Evolutionary conservation across 148 eudicot genomes (phyloP).

Genomic region (Bassia scoparia): DNA sequence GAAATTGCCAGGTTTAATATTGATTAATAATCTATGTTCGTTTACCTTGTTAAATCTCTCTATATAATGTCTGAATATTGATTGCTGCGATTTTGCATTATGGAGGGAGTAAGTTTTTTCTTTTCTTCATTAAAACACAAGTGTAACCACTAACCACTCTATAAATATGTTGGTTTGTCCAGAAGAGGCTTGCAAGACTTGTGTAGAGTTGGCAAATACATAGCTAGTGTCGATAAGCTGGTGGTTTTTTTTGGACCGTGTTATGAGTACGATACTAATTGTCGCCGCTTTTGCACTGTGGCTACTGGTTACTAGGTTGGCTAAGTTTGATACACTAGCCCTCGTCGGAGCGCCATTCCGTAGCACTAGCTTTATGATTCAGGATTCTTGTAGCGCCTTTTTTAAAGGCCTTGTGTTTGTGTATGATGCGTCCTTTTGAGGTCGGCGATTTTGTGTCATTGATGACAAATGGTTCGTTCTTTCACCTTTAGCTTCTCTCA

Average conservation of each 20-base stretch:
- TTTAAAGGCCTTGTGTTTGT: conserved; percentile 51
- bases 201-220: conserved; percentile 2
- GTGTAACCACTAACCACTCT: too few species aligned
- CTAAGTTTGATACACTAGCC: conserved; percentile 31
- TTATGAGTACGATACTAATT: conserved; percentile 33
- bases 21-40: too few species aligned
- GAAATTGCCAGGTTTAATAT: too few species aligned
- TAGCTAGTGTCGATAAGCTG: conserved; percentile 15
- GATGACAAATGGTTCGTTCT: conserved; percentile 24
- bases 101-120: too few species aligned
- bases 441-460: conserved; percentile 54
- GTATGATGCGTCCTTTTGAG: conserved; percentile 47
- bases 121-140: too few species aligned
- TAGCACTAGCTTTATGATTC: conserved; percentile 37
- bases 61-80: too few species aligned
- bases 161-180: background rate
- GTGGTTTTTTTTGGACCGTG: conserved; percentile 44
- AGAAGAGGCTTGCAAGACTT: background rate
- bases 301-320: conserved; percentile 42
- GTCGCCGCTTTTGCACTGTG: conserved; percentile 33
- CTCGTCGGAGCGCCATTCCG: conserved; percentile 41
- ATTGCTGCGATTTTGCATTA: too few species aligned
- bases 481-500: background rate
- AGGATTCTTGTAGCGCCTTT: conserved; percentile 39
- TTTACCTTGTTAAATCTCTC: too few species aligned